phyloP scores from a whole-genome alignment of 2,329 filamentous ascomycete species.

The Aureobasidium sp. region DNA sequence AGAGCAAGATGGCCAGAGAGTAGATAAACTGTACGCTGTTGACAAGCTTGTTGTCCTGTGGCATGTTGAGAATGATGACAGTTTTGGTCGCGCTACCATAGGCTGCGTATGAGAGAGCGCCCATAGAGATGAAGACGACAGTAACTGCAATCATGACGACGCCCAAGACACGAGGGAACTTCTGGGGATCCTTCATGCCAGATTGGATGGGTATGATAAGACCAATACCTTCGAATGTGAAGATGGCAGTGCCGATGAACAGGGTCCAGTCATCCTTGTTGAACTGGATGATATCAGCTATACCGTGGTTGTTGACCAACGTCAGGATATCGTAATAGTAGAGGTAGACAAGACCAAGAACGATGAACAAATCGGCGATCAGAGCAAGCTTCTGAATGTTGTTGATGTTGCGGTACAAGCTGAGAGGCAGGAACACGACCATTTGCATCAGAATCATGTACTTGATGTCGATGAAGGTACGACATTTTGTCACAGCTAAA shows the following conservation, averaged over 20 bases:
- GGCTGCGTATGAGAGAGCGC: slow-evolving; percentile 88
- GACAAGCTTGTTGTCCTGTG: slow-evolving; percentile 90
- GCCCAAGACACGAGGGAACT: slow-evolving; percentile 83
- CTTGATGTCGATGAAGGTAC: slow-evolving; percentile 75
- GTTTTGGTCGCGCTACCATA: slow-evolving; percentile 95
- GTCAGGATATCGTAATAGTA: slow-evolving; percentile 94
- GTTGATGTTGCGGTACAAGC: slow-evolving; percentile 89
- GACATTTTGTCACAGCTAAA: slow-evolving; percentile 81
- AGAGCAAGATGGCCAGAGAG: slow-evolving; percentile 92
- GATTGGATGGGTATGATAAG: slow-evolving; percentile 97
- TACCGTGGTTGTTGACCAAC: slow-evolving; percentile 61
- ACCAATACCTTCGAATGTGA: slow-evolving; percentile 96
- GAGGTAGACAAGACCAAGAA: slow-evolving; percentile 84
- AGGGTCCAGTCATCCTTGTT: slow-evolving; percentile 90
- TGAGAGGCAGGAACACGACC: slow-evolving; percentile 89
- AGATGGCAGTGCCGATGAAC: slow-evolving; percentile 97
- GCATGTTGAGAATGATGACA: slow-evolving; percentile 90
- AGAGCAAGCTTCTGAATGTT: slow-evolving; percentile 94
- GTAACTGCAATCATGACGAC: slow-evolving; percentile 94
- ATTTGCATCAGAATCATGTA: slow-evolving; percentile 92
- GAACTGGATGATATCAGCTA: slow-evolving; percentile 84
- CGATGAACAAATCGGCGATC: slow-evolving; percentile 88
- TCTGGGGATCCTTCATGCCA: slow-evolving; percentile 84
- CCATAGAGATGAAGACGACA: slow-evolving; percentile 81
- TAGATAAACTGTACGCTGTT: slow-evolving; percentile 96